phyloP scores from a whole-genome alignment of 148 eudicot species.

The Mesembryanthemum crystallinum region DNA sequence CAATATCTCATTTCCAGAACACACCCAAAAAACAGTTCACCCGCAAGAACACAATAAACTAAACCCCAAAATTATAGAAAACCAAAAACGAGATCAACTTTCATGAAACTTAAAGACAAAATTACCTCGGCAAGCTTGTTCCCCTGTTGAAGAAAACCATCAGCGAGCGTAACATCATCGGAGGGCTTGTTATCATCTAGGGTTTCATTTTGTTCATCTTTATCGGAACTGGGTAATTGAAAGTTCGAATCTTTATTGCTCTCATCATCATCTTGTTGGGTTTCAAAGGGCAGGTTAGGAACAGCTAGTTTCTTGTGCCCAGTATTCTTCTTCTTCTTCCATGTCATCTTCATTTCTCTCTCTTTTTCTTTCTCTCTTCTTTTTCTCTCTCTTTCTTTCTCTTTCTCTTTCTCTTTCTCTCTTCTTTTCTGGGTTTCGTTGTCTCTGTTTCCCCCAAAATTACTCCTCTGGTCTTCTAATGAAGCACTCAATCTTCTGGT shows the following conservation, averaged over 20 bases:
- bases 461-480: neutral
- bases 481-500: neutral
- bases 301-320: conserved; percentile 34
- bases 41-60: too few relatives aligned
- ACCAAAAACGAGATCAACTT: neutral
- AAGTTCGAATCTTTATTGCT: neutral
- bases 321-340: conserved; percentile 45
- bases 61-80: too few relatives aligned
- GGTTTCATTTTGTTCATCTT: conserved; percentile 8
- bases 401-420: conserved; percentile 5
- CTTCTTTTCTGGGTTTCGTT: too few relatives aligned
- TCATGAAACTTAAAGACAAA: neutral
- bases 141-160: conserved; percentile 47
- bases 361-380: too few relatives aligned
- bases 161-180: conserved; percentile 35
- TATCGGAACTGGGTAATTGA: neutral
- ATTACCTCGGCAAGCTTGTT: conserved; percentile 66
- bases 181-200: conserved; percentile 16
- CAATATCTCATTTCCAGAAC: too few relatives aligned
- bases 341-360: conserved; percentile 58
- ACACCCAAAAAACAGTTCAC: neutral
- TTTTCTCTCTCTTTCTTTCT: too few relatives aligned
- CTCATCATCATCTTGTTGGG: conserved; percentile 17
- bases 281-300: conserved; percentile 49
- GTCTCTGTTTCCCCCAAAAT: neutral